Base-by-base conservation (phyloP, 2,329 filamentous ascomycete genomes). In the Phialocephala subalpina region DNA sequence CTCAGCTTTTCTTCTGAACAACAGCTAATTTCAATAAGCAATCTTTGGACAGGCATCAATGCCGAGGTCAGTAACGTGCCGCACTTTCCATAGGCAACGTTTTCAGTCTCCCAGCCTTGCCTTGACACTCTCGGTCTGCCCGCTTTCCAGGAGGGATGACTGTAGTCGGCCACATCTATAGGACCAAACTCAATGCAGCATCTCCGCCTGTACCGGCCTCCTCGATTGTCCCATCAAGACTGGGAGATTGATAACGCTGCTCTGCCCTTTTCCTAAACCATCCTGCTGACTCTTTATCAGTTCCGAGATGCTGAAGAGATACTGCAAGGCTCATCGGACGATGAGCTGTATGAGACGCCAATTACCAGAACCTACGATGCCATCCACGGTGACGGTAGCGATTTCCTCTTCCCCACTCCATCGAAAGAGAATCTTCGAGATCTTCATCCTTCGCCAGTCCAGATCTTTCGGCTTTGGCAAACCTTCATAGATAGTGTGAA, bases 401-500 rank as follows among this genome's bases (percentile, higher is more conserved):
- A 65, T 64, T 79, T 57, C 69, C 67, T 89, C 20, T 76, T 90
- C 0, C 83, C 89, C 67, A 84, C 84, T 20, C 78, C 74, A 3
- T 75, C 76, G 11, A 64, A 70, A 2, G 69, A 82, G 16, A 77
- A 83, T 65, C 72, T 88, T 0, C 77, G 79, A 1, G 73, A 78
- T 1, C 70, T 88, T 0, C 89, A 91, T 68, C 87, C 87, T 11
- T 75, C 83, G 1, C 79, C 84, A 27, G 83, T 88, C 22, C 86
- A 88, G 65, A 88, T 89, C 61, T 85, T 90, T 66, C 83, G 87
- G 69, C 80, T 90, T 20, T 92, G 90, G 90, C 89, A 92, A 76
- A 82, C 87, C 18, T 92, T 90, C 73, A 82, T 92, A 49, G 85
- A 88, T 68, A 91, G 91, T 71, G 86, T 92, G 70, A 88, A 92